A percentile compares a stretch with the other conserved stretches of the same genome.
These are phyloP conservation scores for Passiflora organensis DNA, from an alignment of 345 rosid genomes.

Conservation along the genomic window DNA sequence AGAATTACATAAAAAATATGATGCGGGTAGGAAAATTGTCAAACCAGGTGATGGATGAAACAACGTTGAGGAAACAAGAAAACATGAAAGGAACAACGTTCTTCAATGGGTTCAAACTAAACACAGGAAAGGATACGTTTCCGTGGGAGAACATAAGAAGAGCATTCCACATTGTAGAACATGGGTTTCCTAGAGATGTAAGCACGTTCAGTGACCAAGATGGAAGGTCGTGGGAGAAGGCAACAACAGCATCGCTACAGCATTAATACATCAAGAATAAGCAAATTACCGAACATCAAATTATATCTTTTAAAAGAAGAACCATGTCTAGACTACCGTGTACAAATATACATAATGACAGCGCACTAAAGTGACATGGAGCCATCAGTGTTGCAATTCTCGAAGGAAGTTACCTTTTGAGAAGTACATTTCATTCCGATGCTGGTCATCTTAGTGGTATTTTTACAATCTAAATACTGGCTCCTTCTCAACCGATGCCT, in stretches of 20 bases:
- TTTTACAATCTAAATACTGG: constrained; percentile 15
- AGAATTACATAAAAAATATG: neutral
- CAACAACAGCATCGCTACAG: constrained; percentile 37
- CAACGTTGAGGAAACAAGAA: neutral
- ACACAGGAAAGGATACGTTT: constrained; percentile 58
- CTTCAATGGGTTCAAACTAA: neutral
- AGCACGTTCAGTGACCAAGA: constrained; percentile 23
- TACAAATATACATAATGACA: neutral
- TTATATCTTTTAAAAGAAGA: neutral
- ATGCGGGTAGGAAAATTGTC: neutral
- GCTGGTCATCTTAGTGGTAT: constrained; percentile 5
- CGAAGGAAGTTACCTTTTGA: constrained; percentile 23
- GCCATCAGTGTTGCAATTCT: neutral
- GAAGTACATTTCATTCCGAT: neutral
- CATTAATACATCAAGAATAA: constrained; percentile 15
- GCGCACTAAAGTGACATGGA: neutral
- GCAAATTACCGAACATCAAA: neutral
- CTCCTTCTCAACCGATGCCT: constrained; percentile 35
- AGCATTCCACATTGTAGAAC: constrained; percentile 36
- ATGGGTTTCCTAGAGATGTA: constrained; percentile 36
- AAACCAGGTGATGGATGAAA: neutral
- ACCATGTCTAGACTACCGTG: neutral
- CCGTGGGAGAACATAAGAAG: constrained; percentile 44
- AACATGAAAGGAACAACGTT: neutral
- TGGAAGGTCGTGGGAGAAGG: constrained; percentile 29